Evolutionary conservation across 2,329 filamentous ascomycete genomes (phyloP), one percentile per base, ranked within the genome.

Genomic region (Laburnicola sp.): DNA sequence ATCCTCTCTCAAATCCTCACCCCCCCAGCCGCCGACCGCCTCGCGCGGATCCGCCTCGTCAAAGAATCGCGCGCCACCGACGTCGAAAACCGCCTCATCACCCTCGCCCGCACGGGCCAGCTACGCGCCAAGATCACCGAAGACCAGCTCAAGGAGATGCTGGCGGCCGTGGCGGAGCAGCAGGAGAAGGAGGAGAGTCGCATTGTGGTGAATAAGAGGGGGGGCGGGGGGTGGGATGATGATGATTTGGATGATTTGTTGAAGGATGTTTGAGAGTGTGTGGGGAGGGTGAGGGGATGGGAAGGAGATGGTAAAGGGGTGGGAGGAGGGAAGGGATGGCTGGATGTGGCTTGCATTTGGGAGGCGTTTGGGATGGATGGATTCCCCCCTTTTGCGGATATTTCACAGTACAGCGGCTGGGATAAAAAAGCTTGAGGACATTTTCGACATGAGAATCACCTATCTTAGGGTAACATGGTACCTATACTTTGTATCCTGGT

Each of bases 1-100:
- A 88, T 97, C 63, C 86, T 99, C 56, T 84, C 83, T 63, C 94
- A 97, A 75, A 97, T 99, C 78, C 89, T 99, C 56, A 87, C 92
- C 66, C 94, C 94, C 60, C 91, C 93, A 69, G 94, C 94, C 16
- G 89, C 91, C 54, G 94, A 99, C 77, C 89, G 94, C 10, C 83
- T 99, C 1, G 91, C 90, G 50, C 90, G 94, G 60, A 97, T 99
- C 76, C 88, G 93, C 30, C 86, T 99, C 54, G 94, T 99, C 69
- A 97, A 97, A 77, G 91, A 92, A 72, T 86, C 87, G 63, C 89
- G 94, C 66, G 94, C 94, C 31, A 83, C 82, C 55, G 91, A 97
- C 67, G 85, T 99, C 50, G 94, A 99, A 79, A 92, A 95, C 80
- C 78, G 93, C 44, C 83, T 99, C 50, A 92, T 99, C 74, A 91